Conservation (phyloP, 805 yeast species). For the Candida alai region DNA sequence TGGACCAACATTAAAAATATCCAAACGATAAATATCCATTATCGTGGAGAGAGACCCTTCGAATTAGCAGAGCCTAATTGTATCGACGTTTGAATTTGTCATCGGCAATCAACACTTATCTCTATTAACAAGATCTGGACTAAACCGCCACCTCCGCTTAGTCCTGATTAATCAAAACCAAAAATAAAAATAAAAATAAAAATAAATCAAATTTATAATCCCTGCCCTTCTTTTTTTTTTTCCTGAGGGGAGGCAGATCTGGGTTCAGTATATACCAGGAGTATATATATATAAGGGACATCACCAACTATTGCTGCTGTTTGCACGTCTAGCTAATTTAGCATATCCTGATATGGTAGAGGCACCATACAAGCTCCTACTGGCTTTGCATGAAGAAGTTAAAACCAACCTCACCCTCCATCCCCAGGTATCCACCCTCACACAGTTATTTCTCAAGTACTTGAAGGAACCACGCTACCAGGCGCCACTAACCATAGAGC, state of each 20-base stretch:
- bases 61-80: too few relatives aligned
- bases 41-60: too few relatives aligned
- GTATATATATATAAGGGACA: too few relatives aligned
- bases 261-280: not conserved
- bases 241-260: not conserved
- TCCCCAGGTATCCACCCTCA: conserved; percentile 24
- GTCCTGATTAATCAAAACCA: too few relatives aligned
- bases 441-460: conserved; percentile 28
- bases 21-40: too few relatives aligned
- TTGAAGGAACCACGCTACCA: conserved; percentile 42
- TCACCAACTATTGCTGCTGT: not conserved
- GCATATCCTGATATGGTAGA: conserved; percentile 5
- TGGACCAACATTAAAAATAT: too few relatives aligned
- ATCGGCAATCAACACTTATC: too few relatives aligned
- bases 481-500: conserved; percentile 34
- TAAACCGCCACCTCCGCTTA: too few relatives aligned
- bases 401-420: conserved; percentile 18
- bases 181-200: too few relatives aligned
- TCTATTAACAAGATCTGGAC: too few relatives aligned
- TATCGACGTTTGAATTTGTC: too few relatives aligned
- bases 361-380: conserved; percentile 11
- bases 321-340: not conserved
- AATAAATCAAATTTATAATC: too few relatives aligned
- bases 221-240: not conserved
- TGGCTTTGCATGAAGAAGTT: conserved; percentile 22